Percentiles rank a stretch among this genome's conserved stretches.
Conservation (phyloP, 371 early-diverging fungal genomes). For the Nematocida sp. region DNA sequence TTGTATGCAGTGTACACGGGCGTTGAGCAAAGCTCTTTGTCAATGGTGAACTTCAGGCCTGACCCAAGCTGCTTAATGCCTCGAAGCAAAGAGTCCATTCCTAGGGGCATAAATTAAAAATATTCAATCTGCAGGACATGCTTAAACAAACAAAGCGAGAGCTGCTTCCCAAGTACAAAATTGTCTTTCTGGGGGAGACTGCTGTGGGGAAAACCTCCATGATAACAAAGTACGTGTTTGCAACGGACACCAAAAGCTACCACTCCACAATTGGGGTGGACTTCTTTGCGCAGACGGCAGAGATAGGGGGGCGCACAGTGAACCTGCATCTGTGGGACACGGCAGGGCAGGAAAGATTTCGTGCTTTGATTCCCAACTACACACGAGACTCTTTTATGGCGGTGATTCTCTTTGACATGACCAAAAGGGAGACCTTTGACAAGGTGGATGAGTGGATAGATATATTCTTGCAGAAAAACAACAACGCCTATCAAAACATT, state of each 20-base stretch:
- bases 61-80: slow-evolving; percentile 26
- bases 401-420: slow-evolving; percentile 71
- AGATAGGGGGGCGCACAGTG: slow-evolving; percentile 55
- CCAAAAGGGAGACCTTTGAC: slow-evolving; percentile 72
- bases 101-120: slow-evolving; percentile 7
- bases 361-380: slow-evolving; percentile 83
- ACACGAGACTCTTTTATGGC: slow-evolving; percentile 95
- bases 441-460: slow-evolving; percentile 94
- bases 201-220: slow-evolving; percentile 95
- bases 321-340: slow-evolving; percentile 66
- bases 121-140: slow-evolving; percentile 15
- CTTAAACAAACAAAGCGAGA: slow-evolving; percentile 49
- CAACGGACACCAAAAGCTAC: slow-evolving; percentile 54
- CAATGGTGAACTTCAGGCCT: slow-evolving; percentile 21
- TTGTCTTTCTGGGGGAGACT: slow-evolving; percentile 64
- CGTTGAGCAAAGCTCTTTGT: slow-evolving; percentile 17
- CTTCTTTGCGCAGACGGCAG: slow-evolving; percentile 71
- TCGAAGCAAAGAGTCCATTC: slow-evolving; percentile 27
- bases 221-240: slow-evolving; percentile 70
- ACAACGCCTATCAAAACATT: slow-evolving; percentile 79
- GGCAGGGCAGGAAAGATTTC: slow-evolving; percentile 66
- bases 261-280: slow-evolving; percentile 98
- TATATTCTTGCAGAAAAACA: slow-evolving; percentile 87
- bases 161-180: slow-evolving; percentile 65
- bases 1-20: neutral